Evolutionary conservation across 495 filamentous ascomycete species (phyloP).

Genomic region (Hypoxylon perforatum): DNA sequence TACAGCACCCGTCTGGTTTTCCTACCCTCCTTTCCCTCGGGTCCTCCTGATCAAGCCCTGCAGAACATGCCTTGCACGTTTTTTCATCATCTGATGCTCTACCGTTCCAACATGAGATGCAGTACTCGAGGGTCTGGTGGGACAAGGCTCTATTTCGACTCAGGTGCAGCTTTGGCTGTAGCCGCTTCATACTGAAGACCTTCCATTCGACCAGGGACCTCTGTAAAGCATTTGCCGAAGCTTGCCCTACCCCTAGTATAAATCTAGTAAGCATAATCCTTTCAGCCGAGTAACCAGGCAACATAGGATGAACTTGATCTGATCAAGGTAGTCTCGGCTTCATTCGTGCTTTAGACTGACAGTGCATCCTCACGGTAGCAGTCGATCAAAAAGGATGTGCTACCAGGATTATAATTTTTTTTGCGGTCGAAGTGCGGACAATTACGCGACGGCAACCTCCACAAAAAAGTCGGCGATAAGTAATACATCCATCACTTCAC

Average conservation of each 20-base stretch:
- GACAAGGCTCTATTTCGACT: constrained; percentile 6
- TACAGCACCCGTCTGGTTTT: not conserved
- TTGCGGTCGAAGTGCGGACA: constrained; percentile 9
- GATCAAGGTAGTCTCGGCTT: constrained; percentile 41
- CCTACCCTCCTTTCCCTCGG: not conserved
- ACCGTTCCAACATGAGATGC: not conserved
- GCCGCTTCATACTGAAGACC: constrained; percentile 4
- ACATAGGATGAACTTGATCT: constrained; percentile 57
- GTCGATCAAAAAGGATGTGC: constrained; percentile 48
- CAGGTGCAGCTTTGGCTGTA: constrained; percentile 6
- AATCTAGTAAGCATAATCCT: constrained; percentile 31
- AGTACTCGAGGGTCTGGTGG: not conserved
- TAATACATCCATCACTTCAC: not conserved
- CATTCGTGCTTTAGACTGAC: constrained; percentile 25
- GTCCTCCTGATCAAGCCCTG: not conserved
- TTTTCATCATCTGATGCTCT: not conserved
- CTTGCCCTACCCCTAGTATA: constrained; percentile 20
- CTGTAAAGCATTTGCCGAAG: constrained; percentile 28
- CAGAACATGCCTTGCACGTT: constrained; percentile 1
- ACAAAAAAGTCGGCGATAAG: constrained; percentile 22
- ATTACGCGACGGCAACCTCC: constrained; percentile 26
- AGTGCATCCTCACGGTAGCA: constrained; percentile 18
- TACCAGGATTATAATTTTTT: constrained; percentile 25
- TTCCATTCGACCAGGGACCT: constrained; percentile 1
- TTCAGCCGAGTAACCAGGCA: constrained; percentile 41